phyloP scores from a whole-genome alignment of 2,329 filamentous ascomycete species.

The Trichoderma pleuroti region DNA sequence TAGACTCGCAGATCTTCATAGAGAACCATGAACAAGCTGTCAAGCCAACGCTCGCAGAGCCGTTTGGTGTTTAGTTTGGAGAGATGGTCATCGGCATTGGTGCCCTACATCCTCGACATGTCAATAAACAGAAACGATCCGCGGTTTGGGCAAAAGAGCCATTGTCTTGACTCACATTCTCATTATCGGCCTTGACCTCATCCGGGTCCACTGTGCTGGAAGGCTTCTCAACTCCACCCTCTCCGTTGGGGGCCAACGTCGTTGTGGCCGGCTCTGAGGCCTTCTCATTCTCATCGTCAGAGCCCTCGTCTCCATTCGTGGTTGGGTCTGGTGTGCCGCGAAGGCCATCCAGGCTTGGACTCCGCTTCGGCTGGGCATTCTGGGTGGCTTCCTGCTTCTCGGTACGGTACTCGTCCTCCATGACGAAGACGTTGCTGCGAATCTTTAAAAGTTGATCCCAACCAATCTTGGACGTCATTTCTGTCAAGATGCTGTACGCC shows the following conservation, averaged over 20 bases:
- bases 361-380: conserved; percentile 54
- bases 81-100: conserved; percentile 67
- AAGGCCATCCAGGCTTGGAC: conserved; percentile 75
- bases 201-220: conserved; percentile 73
- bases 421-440: conserved; percentile 95
- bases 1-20: conserved; percentile 98
- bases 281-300: conserved; percentile 35
- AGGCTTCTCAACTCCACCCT: conserved; percentile 66
- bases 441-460: conserved; percentile 97
- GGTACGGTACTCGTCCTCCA: conserved; percentile 96
- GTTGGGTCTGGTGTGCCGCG: conserved; percentile 64
- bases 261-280: conserved; percentile 31
- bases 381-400: conserved; percentile 67
- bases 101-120: conserved; percentile 41
- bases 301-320: conserved; percentile 45
- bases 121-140: conserved; percentile 23
- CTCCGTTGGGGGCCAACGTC: conserved; percentile 35
- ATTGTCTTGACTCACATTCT: conserved; percentile 53
- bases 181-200: conserved; percentile 70
- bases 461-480: conserved; percentile 93
- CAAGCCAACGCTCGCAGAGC: conserved; percentile 94
- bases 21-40: conserved; percentile 98
- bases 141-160: not conserved
- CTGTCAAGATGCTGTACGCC: conserved; percentile 88
- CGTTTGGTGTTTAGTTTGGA: conserved; percentile 96